phyloP scores from a whole-genome alignment of 495 filamentous ascomycete species.

The Penicillium silybi region DNA sequence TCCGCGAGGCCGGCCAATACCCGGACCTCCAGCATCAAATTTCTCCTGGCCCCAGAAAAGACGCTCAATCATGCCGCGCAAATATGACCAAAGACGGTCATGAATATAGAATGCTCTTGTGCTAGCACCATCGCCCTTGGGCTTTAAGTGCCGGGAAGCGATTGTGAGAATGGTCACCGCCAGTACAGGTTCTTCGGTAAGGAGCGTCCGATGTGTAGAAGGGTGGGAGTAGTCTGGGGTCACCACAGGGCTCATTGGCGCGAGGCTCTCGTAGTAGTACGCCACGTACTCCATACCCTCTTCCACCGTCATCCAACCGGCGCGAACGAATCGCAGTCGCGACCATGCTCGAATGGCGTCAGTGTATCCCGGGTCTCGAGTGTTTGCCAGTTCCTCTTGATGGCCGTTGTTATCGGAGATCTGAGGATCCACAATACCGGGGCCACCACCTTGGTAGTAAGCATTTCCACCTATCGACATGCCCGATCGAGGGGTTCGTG shows the following conservation, averaged over 20 bases:
- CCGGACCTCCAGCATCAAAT: slow-evolving; percentile 82
- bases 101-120: slow-evolving; percentile 89
- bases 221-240: slow-evolving; percentile 77
- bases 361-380: slow-evolving; percentile 34
- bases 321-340: slow-evolving; percentile 84
- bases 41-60: slow-evolving; percentile 95
- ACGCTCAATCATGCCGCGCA: slow-evolving; percentile 89
- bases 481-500: slow-evolving; percentile 32
- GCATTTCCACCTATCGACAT: slow-evolving; percentile 24
- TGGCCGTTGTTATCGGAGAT: slow-evolving; percentile 27
- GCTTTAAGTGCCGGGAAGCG: slow-evolving; percentile 76
- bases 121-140: slow-evolving; percentile 73
- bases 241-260: slow-evolving; percentile 86
- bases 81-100: slow-evolving; percentile 91
- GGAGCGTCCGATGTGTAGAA: slow-evolving; percentile 66
- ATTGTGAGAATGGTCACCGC: slow-evolving; percentile 88
- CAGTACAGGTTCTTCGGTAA: slow-evolving; percentile 88
- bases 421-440: slow-evolving; percentile 30
- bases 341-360: slow-evolving; percentile 84
- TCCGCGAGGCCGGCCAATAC: slow-evolving; percentile 61
- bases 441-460: slow-evolving; percentile 25
- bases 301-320: slow-evolving; percentile 91
- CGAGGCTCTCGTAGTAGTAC: slow-evolving; percentile 89
- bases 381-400: slow-evolving; percentile 20
- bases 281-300: slow-evolving; percentile 91